These are phyloP conservation scores for Aspergillus mulundensis DNA, from an alignment of 495 filamentous ascomycete species.

Conservation along the genomic window DNA sequence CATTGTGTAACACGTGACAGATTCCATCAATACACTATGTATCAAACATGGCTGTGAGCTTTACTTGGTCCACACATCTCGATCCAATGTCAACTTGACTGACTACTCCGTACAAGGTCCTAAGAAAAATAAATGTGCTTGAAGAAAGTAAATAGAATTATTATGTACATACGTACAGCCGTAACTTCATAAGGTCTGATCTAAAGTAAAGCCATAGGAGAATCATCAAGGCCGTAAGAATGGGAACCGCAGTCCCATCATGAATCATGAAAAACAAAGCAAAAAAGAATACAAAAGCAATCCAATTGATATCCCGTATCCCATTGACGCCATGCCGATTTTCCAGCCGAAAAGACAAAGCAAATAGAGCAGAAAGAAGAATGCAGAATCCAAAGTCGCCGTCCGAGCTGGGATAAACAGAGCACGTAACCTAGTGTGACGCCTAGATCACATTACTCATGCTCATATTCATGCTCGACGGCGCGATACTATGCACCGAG, in stretches of 20 bases:
- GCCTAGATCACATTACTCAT: conserved; percentile 50
- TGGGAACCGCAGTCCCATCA: too few species aligned
- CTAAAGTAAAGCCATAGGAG: conserved; percentile 14
- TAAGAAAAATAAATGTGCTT: too few species aligned
- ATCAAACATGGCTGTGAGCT: too few species aligned
- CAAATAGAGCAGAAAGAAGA: conserved; percentile 12
- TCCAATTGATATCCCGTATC: neutral
- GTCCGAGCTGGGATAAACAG: neutral
- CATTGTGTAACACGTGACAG: neutral
- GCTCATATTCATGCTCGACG: conserved; percentile 46
- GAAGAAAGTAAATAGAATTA: neutral
- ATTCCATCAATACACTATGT: too few species aligned
- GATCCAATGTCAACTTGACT: too few species aligned
- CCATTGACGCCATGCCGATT: neutral
- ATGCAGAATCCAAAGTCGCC: too few species aligned
- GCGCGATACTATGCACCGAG: conserved; percentile 45
- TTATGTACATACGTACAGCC: conserved; percentile 18
- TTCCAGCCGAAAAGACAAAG: conserved; percentile 1
- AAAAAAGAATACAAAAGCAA: conserved; percentile 7
- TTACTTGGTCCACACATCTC: too few species aligned
- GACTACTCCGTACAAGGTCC: too few species aligned
- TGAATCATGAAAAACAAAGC: conserved; percentile 3
- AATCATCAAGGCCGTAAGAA: conserved; percentile 11
- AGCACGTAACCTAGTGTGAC: conserved; percentile 30
- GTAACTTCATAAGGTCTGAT: conserved; percentile 25